Base-by-base conservation (phyloP, 495 filamentous ascomycete species). In the Neurospora africana region DNA sequence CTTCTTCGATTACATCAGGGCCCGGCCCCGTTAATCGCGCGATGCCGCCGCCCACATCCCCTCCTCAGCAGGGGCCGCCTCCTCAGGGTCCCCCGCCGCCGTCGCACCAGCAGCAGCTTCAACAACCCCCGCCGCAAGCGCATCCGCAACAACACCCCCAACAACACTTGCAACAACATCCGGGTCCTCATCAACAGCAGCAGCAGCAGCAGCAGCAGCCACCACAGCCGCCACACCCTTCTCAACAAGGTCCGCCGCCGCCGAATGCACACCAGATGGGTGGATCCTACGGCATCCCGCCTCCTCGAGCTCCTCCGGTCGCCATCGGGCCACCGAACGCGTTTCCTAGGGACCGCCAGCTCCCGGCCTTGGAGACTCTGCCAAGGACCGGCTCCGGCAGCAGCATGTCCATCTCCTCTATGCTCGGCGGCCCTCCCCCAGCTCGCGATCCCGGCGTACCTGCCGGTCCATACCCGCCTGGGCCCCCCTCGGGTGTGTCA, bases 331-430 rank as follows among this genome's bases (percentile, higher is more conserved):
- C 84, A 39, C 83, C 86, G 4, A 82, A 79, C 21, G 75, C 83
- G 8, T 86, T 87, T 74, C 82, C 85, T 0, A 79, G 84, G 44
- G 81, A 81, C 43, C 86, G 88, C 68, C 87, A 89, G 70, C 82
- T 89, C 23, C 88, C 88, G 36, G 81, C 85, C 3, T 74, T 87
- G 44, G 82, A 84, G 73, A 80, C 86, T 5, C 78, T 87, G 35
- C 75, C 83, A 9, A 81, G 86, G 71, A 80, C 82, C 6, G 78
- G 77, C 68, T 79, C 81, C 11, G 88, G 89, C 17, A 91, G 91
- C 81, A 92, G 91, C 83, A 98, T 99, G 95, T 97, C 95, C 27
- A 99, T 99, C 76, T 95, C 93, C 10, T 92, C 95, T 27, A 93
- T 99, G 87, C 88, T 99, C 27, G 90, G 91, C 65, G 88, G 88